Evolutionary conservation across 2,329 filamentous ascomycete species (phyloP).

Genomic region (Harringtonia aguacate): DNA sequence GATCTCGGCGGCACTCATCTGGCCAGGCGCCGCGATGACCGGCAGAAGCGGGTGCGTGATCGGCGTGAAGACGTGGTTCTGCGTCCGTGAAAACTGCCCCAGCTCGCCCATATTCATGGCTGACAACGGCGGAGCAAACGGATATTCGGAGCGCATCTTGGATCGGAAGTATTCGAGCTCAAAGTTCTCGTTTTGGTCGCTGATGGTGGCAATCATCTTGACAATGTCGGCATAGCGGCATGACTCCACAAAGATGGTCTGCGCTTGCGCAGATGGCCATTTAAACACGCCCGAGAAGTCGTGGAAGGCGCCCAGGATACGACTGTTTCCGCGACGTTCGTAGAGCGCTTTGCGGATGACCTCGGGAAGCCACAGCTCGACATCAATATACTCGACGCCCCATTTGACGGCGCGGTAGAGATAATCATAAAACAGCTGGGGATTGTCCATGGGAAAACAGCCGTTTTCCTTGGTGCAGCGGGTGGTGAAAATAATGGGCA

Average conservation of each 20-base stretch:
- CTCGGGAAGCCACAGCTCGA: slow-evolving; percentile 79
- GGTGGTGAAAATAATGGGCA: slow-evolving; percentile 86
- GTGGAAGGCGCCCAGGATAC: slow-evolving; percentile 86
- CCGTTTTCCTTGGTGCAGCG: slow-evolving; percentile 75
- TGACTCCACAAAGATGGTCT: slow-evolving; percentile 60
- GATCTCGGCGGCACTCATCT: slow-evolving; percentile 77
- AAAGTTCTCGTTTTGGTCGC: slow-evolving; percentile 76
- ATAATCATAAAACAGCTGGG: slow-evolving; percentile 64
- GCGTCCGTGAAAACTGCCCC: slow-evolving; percentile 73
- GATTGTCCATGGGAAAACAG: slow-evolving; percentile 73
- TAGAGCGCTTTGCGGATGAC: slow-evolving; percentile 57
- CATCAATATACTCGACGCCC: slow-evolving; percentile 84
- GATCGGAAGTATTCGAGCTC: slow-evolving; percentile 84
- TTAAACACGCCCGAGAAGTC: slow-evolving; percentile 78
- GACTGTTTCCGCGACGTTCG: slow-evolving; percentile 63
- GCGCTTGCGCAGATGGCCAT: slow-evolving; percentile 66
- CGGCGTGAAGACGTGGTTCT: slow-evolving; percentile 80
- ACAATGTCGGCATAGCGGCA: slow-evolving; percentile 72
- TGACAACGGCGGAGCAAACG: slow-evolving; percentile 62
- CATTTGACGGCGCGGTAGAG: slow-evolving; percentile 78
- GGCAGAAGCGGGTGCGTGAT: slow-evolving; percentile 80
- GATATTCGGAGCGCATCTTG: slow-evolving; percentile 57
- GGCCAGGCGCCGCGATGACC: slow-evolving; percentile 74
- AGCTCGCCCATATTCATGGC: slow-evolving; percentile 80
- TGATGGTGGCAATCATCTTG: slow-evolving; percentile 83